Evolutionary conservation across 768 basidiomycete genomes (phyloP).

Genomic region (Tulasnella sp.): DNA sequence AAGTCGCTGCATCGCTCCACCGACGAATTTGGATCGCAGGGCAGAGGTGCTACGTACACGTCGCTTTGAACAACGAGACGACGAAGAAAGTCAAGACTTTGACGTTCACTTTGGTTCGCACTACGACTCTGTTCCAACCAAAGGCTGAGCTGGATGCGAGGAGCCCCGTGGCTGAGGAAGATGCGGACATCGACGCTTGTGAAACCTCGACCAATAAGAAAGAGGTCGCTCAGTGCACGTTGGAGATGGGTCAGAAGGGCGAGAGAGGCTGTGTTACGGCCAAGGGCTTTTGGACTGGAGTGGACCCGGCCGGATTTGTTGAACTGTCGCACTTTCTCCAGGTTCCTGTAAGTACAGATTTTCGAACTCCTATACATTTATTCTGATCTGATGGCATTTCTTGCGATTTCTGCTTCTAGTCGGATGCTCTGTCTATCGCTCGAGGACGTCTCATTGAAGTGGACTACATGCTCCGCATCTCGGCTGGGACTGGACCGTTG

Average conservation of each 20-base stretch:
- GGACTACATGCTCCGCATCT: slow-evolving; percentile 60
- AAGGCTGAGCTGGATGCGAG: slow-evolving; percentile 37
- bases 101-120: slow-evolving; percentile 54
- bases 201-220: slow-evolving; percentile 55
- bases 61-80: slow-evolving; percentile 60
- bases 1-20: slow-evolving; percentile 57
- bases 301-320: slow-evolving; percentile 50
- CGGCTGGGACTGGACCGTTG: slow-evolving; percentile 50
- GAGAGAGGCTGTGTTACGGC: slow-evolving; percentile 65
- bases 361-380: not conserved
- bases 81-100: slow-evolving; percentile 59
- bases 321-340: slow-evolving; percentile 62
- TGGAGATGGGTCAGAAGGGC: slow-evolving; percentile 59
- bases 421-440: slow-evolving; percentile 59
- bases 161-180: slow-evolving; percentile 28
- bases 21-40: slow-evolving; percentile 77
- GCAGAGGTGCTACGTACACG: slow-evolving; percentile 59
- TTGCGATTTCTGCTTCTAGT: slow-evolving; percentile 34
- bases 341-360: slow-evolving; percentile 54
- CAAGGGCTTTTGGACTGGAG: slow-evolving; percentile 86
- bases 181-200: slow-evolving; percentile 49
- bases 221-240: slow-evolving; percentile 53
- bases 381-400: not conserved
- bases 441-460: slow-evolving; percentile 70
- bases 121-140: slow-evolving; percentile 58